phyloP scores from a whole-genome alignment of 75 land plant genomes.

The Cryptomeria japonica region DNA sequence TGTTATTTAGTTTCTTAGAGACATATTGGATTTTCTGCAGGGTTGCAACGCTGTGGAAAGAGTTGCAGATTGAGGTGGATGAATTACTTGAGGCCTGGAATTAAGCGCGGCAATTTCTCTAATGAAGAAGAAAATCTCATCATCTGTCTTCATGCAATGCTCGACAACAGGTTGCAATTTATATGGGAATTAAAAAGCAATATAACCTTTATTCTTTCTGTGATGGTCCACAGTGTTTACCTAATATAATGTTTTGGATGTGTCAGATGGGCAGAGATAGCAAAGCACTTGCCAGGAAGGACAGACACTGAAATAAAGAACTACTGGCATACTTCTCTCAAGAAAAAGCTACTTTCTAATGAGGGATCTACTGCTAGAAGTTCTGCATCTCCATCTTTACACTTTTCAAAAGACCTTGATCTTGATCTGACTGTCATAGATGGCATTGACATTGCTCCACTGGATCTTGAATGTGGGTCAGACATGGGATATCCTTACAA shows the following conservation, averaged over 20 bases:
- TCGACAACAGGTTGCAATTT: neutral
- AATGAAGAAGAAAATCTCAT: neutral
- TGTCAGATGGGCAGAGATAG: too few species aligned
- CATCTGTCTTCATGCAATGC: neutral
- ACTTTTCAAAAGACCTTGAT: too few species aligned
- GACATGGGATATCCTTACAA: too few species aligned
- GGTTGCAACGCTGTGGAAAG: neutral
- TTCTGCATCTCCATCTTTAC: too few species aligned
- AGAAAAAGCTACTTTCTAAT: neutral
- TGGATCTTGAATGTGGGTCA: too few species aligned
- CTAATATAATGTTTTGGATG: conserved; percentile 9
- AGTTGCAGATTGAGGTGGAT: neutral
- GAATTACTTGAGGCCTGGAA: neutral
- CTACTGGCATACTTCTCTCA: too few species aligned
- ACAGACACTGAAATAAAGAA: too few species aligned
- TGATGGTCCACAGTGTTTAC: conserved; percentile 10
- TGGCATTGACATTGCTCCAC: too few species aligned
- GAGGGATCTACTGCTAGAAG: too few species aligned
- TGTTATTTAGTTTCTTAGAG: too few species aligned
- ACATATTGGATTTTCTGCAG: neutral
- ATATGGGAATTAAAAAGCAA: conserved; percentile 15
- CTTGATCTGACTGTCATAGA: too few species aligned
- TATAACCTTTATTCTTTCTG: neutral
- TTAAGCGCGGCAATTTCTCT: neutral
- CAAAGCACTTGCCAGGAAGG: too few species aligned